phyloP scores from a whole-genome alignment of 169 alveolate species.

The Plasmodium berghei region DNA sequence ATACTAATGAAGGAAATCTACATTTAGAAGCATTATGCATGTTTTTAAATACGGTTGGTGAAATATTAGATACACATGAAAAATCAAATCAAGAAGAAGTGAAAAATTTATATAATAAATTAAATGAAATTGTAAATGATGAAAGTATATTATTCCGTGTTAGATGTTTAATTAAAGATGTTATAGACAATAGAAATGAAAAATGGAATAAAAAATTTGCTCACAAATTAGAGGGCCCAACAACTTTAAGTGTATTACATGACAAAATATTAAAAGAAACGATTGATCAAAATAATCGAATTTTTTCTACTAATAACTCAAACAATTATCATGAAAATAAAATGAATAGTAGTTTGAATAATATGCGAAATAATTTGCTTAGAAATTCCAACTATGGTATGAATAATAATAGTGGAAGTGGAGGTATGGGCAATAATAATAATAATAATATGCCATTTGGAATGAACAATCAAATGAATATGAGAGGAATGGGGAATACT shows the following conservation, averaged over 20 bases:
- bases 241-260: slow-evolving; percentile 68
- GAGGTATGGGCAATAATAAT: background rate
- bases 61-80: slow-evolving; percentile 83
- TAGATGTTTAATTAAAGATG: slow-evolving; percentile 88
- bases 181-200: slow-evolving; percentile 87
- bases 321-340: slow-evolving; percentile 56
- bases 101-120: slow-evolving; percentile 84
- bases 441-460: background rate
- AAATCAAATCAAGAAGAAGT: slow-evolving; percentile 81
- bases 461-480: background rate
- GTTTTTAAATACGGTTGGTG: slow-evolving; percentile 89
- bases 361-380: slow-evolving; percentile 45
- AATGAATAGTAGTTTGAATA: slow-evolving; percentile 45
- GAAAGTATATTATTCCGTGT: slow-evolving; percentile 86
- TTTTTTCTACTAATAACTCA: slow-evolving; percentile 12
- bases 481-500: slow-evolving; percentile 8
- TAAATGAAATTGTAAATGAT: slow-evolving; percentile 85
- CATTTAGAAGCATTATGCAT: slow-evolving; percentile 90
- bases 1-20: slow-evolving; percentile 84
- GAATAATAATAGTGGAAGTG: slow-evolving; percentile 4
- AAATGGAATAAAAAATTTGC: slow-evolving; percentile 86
- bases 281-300: slow-evolving; percentile 39
- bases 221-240: slow-evolving; percentile 74
- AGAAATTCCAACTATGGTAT: slow-evolving; percentile 36
- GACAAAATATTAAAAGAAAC: slow-evolving; percentile 69